Evolutionary conservation across 1,284 basidiomycete genomes (phyloP).

Genomic region (Limonomyces culmigenus): DNA sequence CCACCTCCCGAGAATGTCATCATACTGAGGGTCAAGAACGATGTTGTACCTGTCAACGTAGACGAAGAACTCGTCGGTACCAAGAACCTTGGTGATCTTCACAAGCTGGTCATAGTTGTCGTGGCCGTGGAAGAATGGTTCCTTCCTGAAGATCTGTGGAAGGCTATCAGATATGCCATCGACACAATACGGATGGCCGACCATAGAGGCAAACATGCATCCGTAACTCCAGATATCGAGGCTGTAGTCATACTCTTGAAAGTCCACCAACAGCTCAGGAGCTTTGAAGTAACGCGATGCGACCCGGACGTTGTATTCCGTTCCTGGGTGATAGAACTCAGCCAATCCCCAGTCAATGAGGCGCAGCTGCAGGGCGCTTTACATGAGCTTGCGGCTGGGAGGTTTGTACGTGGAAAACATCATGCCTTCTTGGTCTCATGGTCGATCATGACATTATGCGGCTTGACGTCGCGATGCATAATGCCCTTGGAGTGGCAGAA

Average conservation of each 20-base stretch:
- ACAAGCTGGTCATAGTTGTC: conserved; percentile 99
- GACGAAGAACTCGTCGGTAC: conserved; percentile 87
- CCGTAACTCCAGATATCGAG: conserved; percentile 98
- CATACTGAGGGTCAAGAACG: conserved; percentile 79
- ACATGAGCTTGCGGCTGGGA: background rate
- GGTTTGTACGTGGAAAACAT: background rate
- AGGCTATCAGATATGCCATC: conserved; percentile 1
- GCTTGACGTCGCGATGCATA: conserved; percentile 99
- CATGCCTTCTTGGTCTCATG: conserved; percentile 86
- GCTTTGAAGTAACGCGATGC: conserved; percentile 98
- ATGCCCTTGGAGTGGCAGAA: conserved; percentile 98
- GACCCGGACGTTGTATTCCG: conserved; percentile 96
- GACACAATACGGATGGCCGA: conserved; percentile 17
- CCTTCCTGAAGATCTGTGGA: conserved; percentile 90
- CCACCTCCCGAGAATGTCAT: conserved; percentile 74
- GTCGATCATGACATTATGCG: conserved; percentile 99
- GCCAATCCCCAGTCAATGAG: conserved; percentile 98
- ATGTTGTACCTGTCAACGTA: conserved; percentile 93
- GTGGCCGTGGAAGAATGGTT: conserved; percentile 98
- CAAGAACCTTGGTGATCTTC: conserved; percentile 95
- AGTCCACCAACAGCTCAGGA: conserved; percentile 93
- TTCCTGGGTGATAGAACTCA: conserved; percentile 96
- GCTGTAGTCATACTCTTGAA: conserved; percentile 95
- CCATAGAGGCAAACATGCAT: conserved; percentile 99
- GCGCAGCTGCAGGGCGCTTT: conserved; percentile 40